Evolutionary conservation across 768 basidiomycete genomes (phyloP).

Genomic region (Termitomyces sp.): DNA sequence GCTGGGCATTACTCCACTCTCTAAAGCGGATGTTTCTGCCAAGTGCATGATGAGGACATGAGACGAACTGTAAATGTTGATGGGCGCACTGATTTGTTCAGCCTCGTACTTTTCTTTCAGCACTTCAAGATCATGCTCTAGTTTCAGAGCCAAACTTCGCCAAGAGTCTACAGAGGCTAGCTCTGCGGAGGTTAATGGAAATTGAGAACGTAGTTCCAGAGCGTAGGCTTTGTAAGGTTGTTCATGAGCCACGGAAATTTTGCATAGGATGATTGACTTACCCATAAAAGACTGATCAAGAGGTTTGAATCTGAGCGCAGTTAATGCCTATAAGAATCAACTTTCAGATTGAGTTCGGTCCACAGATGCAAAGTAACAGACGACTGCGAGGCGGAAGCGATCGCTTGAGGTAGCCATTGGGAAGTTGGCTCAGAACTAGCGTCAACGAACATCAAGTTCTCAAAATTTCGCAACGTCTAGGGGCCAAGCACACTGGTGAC

Average conservation of each 20-base stretch:
- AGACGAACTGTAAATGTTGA: slow-evolving; percentile 10
- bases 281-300: slow-evolving; percentile 38
- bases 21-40: slow-evolving; percentile 22
- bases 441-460: too few species aligned
- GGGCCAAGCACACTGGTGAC: too few species aligned
- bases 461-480: too few species aligned
- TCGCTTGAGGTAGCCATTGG: slow-evolving; percentile 24
- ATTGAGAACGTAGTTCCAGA: slow-evolving; percentile 37
- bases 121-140: slow-evolving; percentile 37
- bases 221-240: slow-evolving; percentile 38
- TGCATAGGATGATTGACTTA: slow-evolving; percentile 22
- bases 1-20: slow-evolving; percentile 20
- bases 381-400: slow-evolving; percentile 41
- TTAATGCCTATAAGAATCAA: slow-evolving; percentile 37
- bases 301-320: slow-evolving; percentile 46
- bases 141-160: slow-evolving; percentile 38
- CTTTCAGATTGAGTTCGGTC: slow-evolving; percentile 1
- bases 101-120: slow-evolving; percentile 41
- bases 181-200: slow-evolving; percentile 26
- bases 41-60: background rate
- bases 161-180: slow-evolving; percentile 30
- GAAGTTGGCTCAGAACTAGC: background rate
- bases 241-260: background rate
- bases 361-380: slow-evolving; percentile 21
- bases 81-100: slow-evolving; percentile 39